A percentile compares a stretch with the other conserved stretches of the same genome.
Conservation (phyloP, 441 rosid species). For the Breynia disticha region DNA sequence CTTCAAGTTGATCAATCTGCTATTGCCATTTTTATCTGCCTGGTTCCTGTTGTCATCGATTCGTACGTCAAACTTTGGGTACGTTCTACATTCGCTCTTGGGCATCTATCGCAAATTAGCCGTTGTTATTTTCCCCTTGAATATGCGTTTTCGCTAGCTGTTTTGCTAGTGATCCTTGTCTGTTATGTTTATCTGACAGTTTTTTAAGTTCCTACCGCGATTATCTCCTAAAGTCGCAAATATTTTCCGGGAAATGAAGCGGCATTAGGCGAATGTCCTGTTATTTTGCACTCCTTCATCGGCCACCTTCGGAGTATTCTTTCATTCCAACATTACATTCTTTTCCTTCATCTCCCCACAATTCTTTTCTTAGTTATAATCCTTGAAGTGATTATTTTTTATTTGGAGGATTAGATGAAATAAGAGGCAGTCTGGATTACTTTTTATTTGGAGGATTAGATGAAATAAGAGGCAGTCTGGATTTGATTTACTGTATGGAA, state of each 20-base stretch:
- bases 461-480: no score
- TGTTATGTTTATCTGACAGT: conserved; percentile 30
- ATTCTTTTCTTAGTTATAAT: no score
- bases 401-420: no score
- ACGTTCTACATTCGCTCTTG: conserved; percentile 22
- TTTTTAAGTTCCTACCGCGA: conserved; percentile 75
- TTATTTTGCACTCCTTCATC: background rate
- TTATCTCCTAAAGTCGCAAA: conserved; percentile 61
- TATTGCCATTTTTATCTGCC: conserved; percentile 53
- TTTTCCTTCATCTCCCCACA: no score
- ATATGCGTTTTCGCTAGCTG: background rate
- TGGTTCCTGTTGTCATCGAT: conserved; percentile 68
- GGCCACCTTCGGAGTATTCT: background rate
- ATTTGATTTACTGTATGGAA: no score
- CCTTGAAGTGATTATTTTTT: no score
- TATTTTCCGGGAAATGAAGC: conserved; percentile 67
- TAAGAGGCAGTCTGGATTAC: no score
- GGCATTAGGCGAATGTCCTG: conserved; percentile 35
- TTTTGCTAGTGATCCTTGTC: background rate
- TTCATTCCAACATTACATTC: no score
- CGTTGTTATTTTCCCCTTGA: background rate
- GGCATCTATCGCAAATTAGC: background rate
- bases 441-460: no score
- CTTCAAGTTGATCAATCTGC: conserved; percentile 57
- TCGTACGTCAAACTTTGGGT: conserved; percentile 91